These are phyloP conservation scores for Talaromyces atroroseus DNA, from an alignment of 2,329 filamentous ascomycete genomes.

Conservation along the genomic window DNA sequence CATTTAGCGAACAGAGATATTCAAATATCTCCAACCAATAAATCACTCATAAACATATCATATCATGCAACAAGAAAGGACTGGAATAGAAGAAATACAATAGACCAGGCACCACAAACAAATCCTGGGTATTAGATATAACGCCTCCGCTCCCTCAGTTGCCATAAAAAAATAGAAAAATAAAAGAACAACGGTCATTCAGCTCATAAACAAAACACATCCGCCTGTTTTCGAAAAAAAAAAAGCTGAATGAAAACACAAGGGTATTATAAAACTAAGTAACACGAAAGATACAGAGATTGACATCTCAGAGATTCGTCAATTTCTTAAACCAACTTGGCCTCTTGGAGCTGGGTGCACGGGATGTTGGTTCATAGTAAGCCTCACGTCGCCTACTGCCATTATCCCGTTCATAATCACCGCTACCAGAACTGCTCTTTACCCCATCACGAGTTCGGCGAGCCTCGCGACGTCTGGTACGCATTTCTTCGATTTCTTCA, in stretches of 20 bases:
- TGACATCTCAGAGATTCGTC: constrained; percentile 17
- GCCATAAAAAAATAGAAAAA: background rate
- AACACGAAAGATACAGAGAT: background rate
- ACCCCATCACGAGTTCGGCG: constrained; percentile 26
- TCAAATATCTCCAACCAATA: background rate
- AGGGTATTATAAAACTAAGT: background rate
- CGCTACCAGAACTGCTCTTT: constrained; percentile 38
- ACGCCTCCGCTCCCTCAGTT: constrained; percentile 2
- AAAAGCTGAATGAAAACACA: background rate
- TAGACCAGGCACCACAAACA: background rate
- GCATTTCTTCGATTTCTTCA: constrained; percentile 35
- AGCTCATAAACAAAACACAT: constrained; percentile 1
- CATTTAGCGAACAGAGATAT: background rate
- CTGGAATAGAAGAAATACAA: background rate
- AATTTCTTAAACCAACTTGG: constrained; percentile 42
- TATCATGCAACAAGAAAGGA: background rate
- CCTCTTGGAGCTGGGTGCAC: constrained; percentile 28
- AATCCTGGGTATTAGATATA: constrained; percentile 7
- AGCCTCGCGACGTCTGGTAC: constrained; percentile 27
- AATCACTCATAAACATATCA: background rate
- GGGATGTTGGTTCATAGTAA: constrained; percentile 19
- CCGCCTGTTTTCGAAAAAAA: background rate
- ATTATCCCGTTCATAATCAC: constrained; percentile 35
- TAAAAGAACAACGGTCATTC: background rate
- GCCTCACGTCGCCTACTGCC: constrained; percentile 25